These are phyloP conservation scores for Gracilaria domingensis DNA, from an alignment of 23 red algal species.

Conservation along the genomic window DNA sequence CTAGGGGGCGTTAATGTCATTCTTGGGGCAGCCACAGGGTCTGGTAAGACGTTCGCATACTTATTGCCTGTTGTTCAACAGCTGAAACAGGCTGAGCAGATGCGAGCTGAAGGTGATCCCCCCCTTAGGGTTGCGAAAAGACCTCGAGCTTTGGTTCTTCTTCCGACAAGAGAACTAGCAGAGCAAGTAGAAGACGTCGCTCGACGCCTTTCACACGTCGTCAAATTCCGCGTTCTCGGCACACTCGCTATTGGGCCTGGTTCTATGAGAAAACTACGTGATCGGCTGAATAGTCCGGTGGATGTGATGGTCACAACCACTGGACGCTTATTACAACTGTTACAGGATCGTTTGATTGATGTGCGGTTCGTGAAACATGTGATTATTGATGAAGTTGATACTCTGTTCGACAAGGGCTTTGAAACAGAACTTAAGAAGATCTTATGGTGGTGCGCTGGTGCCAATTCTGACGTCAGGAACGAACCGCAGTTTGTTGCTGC, in stretches of 20 bases:
- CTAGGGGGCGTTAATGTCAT: conserved; percentile 77
- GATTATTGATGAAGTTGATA: conserved; percentile 94
- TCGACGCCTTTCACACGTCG: conserved; percentile 68
- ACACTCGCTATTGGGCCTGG: conserved; percentile 27
- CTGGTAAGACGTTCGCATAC: conserved; percentile 96
- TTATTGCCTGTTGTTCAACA: conserved; percentile 80
- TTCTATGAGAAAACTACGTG: conserved; percentile 39
- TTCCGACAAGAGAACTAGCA: conserved; percentile 93
- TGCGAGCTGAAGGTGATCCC: conserved; percentile 17
- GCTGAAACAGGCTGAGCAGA: conserved; percentile 50
- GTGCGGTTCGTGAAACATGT: conserved; percentile 68
- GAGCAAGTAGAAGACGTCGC: conserved; percentile 86
- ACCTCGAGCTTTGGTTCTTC: conserved; percentile 88
- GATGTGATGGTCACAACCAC: conserved; percentile 87
- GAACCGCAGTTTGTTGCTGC: conserved; percentile 85
- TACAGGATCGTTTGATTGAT: conserved; percentile 60
- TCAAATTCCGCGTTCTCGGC: conserved; percentile 80
- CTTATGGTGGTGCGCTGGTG: conserved; percentile 6
- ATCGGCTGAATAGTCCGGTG: conserved; percentile 60
- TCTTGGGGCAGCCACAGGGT: conserved; percentile 89
- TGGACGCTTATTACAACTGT: conserved; percentile 75
- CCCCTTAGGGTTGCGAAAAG: conserved; percentile 52
- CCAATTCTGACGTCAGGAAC: conserved; percentile 6
- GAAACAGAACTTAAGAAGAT: conserved; percentile 71
- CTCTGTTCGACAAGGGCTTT: conserved; percentile 83